A percentile compares a stretch with the other conserved stretches of the same genome.
These are phyloP conservation scores for Microbotryum silenes-acaulis DNA, from an alignment of 1,284 basidiomycete genomes.

Conservation along the genomic window DNA sequence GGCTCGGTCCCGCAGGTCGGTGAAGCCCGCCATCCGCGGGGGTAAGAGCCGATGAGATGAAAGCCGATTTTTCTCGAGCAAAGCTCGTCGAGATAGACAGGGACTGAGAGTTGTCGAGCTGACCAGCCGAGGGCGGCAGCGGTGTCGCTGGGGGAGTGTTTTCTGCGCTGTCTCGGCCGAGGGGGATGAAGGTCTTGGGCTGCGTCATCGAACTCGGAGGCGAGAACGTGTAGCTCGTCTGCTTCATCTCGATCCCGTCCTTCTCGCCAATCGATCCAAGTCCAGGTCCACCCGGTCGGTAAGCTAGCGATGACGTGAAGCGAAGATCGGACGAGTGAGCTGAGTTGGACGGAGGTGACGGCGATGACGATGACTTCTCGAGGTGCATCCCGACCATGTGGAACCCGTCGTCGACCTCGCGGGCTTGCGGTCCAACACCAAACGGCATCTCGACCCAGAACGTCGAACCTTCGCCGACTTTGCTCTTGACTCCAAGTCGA, in stretches of 20 bases:
- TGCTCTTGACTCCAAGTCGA: conserved; percentile 54
- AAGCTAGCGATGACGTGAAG: not conserved
- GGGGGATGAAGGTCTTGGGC: no score
- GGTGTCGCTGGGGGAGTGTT: no score
- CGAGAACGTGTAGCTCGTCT: not conserved
- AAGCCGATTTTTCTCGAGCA: no score
- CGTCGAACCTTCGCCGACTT: conserved; percentile 46
- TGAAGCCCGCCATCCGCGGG: no score
- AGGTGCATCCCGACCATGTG: conserved; percentile 2
- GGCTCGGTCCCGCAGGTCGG: no score
- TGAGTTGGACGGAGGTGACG: not conserved
- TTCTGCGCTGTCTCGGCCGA: no score
- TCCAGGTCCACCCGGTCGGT: not conserved
- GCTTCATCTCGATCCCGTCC: conserved; percentile 2
- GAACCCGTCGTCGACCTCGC: not conserved
- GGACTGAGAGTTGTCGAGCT: no score
- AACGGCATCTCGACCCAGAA: conserved; percentile 66
- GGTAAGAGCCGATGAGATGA: no score
- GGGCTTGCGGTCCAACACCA: conserved; percentile 13
- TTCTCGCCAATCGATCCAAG: not conserved
- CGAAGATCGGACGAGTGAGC: not conserved
- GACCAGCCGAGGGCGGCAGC: no score
- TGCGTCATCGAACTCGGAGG: no score
- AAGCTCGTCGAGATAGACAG: no score
- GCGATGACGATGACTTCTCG: conserved; percentile 14